A percentile compares a stretch with the other conserved stretches of the same genome.
These are phyloP conservation scores for Limonomyces culmigenus DNA, from an alignment of 1,284 basidiomycete genomes.

Conservation along the genomic window DNA sequence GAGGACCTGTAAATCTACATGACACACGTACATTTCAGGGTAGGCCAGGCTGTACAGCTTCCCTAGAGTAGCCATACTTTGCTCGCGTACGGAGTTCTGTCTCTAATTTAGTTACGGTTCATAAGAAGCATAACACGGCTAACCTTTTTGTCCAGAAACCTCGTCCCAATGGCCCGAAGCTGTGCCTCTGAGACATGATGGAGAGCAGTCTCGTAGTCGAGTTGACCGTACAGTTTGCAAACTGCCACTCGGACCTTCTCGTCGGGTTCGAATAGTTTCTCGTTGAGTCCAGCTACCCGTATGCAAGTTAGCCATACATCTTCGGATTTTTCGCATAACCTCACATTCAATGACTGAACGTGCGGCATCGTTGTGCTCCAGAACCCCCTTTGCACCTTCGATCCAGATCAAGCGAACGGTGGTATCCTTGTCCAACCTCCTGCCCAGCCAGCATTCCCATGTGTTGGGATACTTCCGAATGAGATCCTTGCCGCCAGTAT, in stretches of 20 bases:
- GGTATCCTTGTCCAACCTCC: slow-evolving; percentile 65
- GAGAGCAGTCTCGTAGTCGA: slow-evolving; percentile 84
- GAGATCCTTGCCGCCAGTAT: slow-evolving; percentile 57
- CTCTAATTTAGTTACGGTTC: too few species aligned
- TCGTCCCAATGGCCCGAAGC: slow-evolving; percentile 48
- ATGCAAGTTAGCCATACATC: slow-evolving; percentile 20
- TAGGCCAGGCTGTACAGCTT: slow-evolving; percentile 74
- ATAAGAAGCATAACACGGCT: slow-evolving; percentile 1
- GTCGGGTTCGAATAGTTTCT: slow-evolving; percentile 74
- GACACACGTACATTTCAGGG: slow-evolving; percentile 66
- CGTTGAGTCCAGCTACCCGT: slow-evolving; percentile 36
- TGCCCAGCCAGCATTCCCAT: slow-evolving; percentile 75
- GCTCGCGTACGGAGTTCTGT: slow-evolving; percentile 65
- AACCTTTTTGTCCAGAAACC: slow-evolving; percentile 81
- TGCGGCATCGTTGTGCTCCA: too few species aligned
- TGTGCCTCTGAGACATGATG: slow-evolving; percentile 63
- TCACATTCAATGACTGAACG: slow-evolving; percentile 55
- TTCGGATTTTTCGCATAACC: slow-evolving; percentile 52
- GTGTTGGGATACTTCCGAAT: slow-evolving; percentile 68
- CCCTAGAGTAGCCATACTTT: slow-evolving; percentile 67
- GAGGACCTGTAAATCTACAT: not conserved
- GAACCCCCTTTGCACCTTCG: slow-evolving; percentile 47
- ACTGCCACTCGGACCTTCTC: slow-evolving; percentile 81
- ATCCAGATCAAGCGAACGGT: slow-evolving; percentile 69
- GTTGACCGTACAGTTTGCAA: slow-evolving; percentile 65